phyloP scores from a whole-genome alignment of 108 stramenopile genomes.

The Cylindrotheca fusiformis region DNA sequence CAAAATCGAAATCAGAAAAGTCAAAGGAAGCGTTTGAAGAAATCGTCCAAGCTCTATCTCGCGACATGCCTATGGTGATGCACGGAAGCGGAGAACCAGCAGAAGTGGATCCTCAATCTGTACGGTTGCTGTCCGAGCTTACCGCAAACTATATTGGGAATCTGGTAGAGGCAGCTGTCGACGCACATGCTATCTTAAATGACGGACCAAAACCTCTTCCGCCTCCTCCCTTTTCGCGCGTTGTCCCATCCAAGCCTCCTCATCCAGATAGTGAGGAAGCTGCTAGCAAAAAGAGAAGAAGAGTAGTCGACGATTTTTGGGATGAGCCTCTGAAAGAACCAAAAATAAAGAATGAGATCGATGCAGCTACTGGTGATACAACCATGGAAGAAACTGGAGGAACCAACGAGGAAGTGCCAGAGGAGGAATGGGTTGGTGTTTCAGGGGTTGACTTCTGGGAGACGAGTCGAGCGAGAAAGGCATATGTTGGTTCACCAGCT shows the following conservation, averaged over 20 bases:
- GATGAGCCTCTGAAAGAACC: slow-evolving; percentile 72
- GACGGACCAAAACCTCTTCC: slow-evolving; percentile 40
- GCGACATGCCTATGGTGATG: slow-evolving; percentile 75
- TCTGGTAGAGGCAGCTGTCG: slow-evolving; percentile 71
- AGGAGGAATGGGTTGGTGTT: slow-evolving; percentile 51
- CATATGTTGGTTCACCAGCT: slow-evolving; percentile 50
- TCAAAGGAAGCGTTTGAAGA: slow-evolving; percentile 28
- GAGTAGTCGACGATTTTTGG: slow-evolving; percentile 58
- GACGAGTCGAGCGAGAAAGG: slow-evolving; percentile 44
- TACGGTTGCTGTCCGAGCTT: slow-evolving; percentile 54
- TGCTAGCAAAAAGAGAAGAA: slow-evolving; percentile 19
- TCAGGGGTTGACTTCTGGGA: slow-evolving; percentile 66
- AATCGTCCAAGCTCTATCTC: slow-evolving; percentile 49
- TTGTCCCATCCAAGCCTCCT: slow-evolving; percentile 1
- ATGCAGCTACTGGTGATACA: neutral
- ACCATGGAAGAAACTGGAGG: slow-evolving; percentile 19
- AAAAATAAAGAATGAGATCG: slow-evolving; percentile 38
- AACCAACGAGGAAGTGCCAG: slow-evolving; percentile 15
- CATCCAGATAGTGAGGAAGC: slow-evolving; percentile 3
- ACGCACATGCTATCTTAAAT: slow-evolving; percentile 72
- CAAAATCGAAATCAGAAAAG: no score
- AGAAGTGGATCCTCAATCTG: slow-evolving; percentile 55
- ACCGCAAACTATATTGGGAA: slow-evolving; percentile 67
- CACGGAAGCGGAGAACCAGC: slow-evolving; percentile 63
- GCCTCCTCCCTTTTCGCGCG: slow-evolving; percentile 29